These are phyloP conservation scores for Straminergon stramineum DNA, from an alignment of 225 moss, liverwort and hornwort genomes.

Conservation along the genomic window DNA sequence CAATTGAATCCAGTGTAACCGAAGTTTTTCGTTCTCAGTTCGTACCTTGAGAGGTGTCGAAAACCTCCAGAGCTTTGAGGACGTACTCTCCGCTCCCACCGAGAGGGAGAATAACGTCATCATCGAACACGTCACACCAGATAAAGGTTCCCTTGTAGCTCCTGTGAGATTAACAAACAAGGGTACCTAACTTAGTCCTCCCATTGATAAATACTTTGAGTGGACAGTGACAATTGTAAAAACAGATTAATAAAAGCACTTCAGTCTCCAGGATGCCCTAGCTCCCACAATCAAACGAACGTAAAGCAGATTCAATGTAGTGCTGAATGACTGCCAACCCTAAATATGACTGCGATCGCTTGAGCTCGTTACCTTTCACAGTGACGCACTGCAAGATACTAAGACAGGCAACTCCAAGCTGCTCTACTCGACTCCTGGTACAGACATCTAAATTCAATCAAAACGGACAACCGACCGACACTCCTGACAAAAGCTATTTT, in stretches of 20 bases:
- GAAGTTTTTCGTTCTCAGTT: no score
- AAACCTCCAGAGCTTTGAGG: slow-evolving; percentile 39
- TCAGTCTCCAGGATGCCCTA: no score
- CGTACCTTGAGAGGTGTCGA: slow-evolving; percentile 30
- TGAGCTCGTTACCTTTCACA: background rate
- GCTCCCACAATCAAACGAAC: background rate
- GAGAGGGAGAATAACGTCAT: slow-evolving; percentile 35
- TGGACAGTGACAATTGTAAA: no score
- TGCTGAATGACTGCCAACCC: background rate
- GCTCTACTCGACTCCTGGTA: background rate
- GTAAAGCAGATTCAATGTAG: no score
- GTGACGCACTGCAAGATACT: no score
- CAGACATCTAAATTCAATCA: background rate
- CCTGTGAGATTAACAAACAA: background rate
- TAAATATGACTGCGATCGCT: background rate
- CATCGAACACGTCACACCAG: slow-evolving; percentile 43
- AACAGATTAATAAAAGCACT: no score
- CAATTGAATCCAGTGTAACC: background rate
- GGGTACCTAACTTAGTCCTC: background rate
- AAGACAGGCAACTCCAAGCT: background rate
- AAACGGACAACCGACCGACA: background rate
- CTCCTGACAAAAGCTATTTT: background rate
- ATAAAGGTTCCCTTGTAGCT: slow-evolving; percentile 39
- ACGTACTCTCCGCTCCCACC: slow-evolving; percentile 34
- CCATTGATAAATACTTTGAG: background rate